Percentiles rank a stretch among this genome's conserved stretches.
Evolutionary conservation across 371 early-diverging fungal species (phyloP).

Genomic region (Mucor plumbeus): DNA sequence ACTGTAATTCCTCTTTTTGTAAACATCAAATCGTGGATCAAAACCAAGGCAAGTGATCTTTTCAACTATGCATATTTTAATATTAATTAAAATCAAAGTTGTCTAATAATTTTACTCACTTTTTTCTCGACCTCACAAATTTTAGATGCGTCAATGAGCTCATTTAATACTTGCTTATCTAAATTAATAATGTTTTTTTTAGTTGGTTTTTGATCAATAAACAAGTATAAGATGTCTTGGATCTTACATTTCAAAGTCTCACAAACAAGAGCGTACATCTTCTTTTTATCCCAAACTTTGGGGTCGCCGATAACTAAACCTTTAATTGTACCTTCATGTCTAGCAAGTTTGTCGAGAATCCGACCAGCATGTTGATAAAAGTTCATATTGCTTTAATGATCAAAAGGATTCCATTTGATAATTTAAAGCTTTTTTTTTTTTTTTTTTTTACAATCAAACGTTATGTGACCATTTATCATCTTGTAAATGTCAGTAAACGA

Average conservation of each 20-base stretch:
- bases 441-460: not conserved
- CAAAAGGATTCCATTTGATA: not conserved
- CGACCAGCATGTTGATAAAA: slow-evolving; percentile 81
- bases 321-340: slow-evolving; percentile 84
- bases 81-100: not conserved
- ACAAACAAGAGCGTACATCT: slow-evolving; percentile 89
- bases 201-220: not conserved
- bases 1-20: slow-evolving; percentile 75
- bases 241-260: slow-evolving; percentile 90
- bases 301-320: slow-evolving; percentile 77
- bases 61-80: slow-evolving; percentile 29
- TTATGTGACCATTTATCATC: slow-evolving; percentile 1
- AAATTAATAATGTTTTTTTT: not conserved
- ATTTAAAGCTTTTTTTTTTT: slow-evolving; percentile 1
- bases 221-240: too few relatives aligned
- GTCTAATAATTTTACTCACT: slow-evolving; percentile 28
- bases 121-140: slow-evolving; percentile 59
- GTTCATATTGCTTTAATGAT: slow-evolving; percentile 47
- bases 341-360: slow-evolving; percentile 72
- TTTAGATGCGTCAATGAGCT: slow-evolving; percentile 60
- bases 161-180: slow-evolving; percentile 61
- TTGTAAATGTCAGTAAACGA: not conserved
- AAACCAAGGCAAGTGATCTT: slow-evolving; percentile 60
- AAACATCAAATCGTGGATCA: slow-evolving; percentile 87
- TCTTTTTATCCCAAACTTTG: slow-evolving; percentile 79